A percentile compares a stretch with the other conserved stretches of the same genome.
These are phyloP conservation scores for Brachypodium distachyon DNA, from an alignment of 202 grass and related monocot species.

Conservation along the genomic window DNA sequence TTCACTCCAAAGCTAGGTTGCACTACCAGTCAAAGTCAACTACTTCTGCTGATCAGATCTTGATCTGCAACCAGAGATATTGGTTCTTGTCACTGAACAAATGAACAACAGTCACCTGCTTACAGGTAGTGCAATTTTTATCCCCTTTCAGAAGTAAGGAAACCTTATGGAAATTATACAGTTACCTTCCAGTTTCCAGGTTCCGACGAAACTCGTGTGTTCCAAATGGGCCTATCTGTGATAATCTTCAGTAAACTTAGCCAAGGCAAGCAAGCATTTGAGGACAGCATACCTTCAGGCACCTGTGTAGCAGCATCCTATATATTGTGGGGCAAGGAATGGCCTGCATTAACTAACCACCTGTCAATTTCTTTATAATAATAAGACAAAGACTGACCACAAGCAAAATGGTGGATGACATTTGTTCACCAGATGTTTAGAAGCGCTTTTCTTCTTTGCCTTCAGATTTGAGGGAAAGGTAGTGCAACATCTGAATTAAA, in stretches of 20 bases:
- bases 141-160: not conserved
- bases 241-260: not conserved
- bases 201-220: not conserved
- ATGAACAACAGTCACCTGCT: not conserved
- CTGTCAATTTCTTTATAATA: not conserved
- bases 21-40: not conserved
- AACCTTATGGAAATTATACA: not conserved
- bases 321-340: constrained; percentile 8
- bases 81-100: not conserved
- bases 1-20: constrained; percentile 29
- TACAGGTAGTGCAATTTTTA: not conserved
- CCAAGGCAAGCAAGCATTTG: not conserved
- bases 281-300: not conserved
- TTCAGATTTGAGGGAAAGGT: not conserved
- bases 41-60: not conserved
- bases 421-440: not conserved
- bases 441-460: not conserved
- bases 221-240: not conserved
- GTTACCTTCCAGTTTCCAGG: not conserved
- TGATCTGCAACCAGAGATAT: not conserved
- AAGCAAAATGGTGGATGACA: not conserved
- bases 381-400: not conserved
- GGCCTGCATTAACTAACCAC: constrained; percentile 6
- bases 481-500: not conserved
- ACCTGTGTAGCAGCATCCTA: not conserved